Conservation (phyloP, 176 grass and related monocot species). For the maize (Zea mays) region Zm-B73-REFERENCE-NAM-5.0 NC_050102.1:144449001-144449500, state of each 20-base stretch:
- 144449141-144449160: background rate
- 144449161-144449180: background rate
- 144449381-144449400: no score
- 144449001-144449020: background rate
- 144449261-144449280: no score
- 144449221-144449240: constrained; percentile 1
- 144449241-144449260: background rate
- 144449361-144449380: no score
- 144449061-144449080: background rate
- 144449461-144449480: no score
- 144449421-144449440: no score
- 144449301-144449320: no score
- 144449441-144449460: no score
- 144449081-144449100: background rate
- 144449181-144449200: background rate
- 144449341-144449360: no score
- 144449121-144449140: background rate
- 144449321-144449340: no score
- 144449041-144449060: background rate
- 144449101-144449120: background rate
- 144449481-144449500: no score
- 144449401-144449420: no score
- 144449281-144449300: no score
- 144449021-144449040: background rate
- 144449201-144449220: background rate